A percentile compares a stretch with the other conserved stretches of the same genome.
Conservation (phyloP, 2,329 filamentous ascomycete species). For the Aspergillus sclerotialis region DNA sequence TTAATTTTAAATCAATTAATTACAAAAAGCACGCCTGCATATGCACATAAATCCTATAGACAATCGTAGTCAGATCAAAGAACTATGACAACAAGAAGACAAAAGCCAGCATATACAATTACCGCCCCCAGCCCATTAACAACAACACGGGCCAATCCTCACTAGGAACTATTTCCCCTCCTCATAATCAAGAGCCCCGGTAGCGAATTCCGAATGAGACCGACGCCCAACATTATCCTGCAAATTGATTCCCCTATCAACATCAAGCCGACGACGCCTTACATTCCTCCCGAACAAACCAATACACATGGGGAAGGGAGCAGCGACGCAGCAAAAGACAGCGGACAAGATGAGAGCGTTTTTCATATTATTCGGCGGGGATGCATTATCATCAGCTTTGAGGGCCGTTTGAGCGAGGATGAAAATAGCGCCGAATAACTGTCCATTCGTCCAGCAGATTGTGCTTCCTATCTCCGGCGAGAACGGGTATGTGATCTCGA, state of each 20-base stretch:
- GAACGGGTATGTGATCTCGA: conserved; percentile 80
- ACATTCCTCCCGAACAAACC: conserved; percentile 59
- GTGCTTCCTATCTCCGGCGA: conserved; percentile 79
- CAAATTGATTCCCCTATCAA: conserved; percentile 26
- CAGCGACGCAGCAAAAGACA: conserved; percentile 57
- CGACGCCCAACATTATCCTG: too few species aligned
- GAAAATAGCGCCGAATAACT: conserved; percentile 77
- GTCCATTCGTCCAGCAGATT: conserved; percentile 78
- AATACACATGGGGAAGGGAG: conserved; percentile 62
- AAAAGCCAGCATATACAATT: too few species aligned
- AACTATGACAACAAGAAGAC: too few species aligned
- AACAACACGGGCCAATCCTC: too few species aligned
- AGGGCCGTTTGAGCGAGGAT: conserved; percentile 76
- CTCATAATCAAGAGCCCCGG: too few species aligned
- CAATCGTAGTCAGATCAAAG: too few species aligned
- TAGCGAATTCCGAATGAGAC: too few species aligned
- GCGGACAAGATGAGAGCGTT: conserved; percentile 72
- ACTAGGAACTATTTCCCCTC: too few species aligned
- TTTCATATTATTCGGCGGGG: conserved; percentile 66
- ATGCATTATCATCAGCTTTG: conserved; percentile 40
- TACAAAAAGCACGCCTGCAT: too few species aligned
- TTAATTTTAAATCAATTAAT: too few species aligned
- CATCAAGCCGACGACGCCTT: conserved; percentile 32
- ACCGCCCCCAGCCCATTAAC: too few species aligned
- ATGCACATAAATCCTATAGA: too few species aligned